phyloP scores from a whole-genome alignment of 805 yeast species.

The Starmerella asiatica region DNA sequence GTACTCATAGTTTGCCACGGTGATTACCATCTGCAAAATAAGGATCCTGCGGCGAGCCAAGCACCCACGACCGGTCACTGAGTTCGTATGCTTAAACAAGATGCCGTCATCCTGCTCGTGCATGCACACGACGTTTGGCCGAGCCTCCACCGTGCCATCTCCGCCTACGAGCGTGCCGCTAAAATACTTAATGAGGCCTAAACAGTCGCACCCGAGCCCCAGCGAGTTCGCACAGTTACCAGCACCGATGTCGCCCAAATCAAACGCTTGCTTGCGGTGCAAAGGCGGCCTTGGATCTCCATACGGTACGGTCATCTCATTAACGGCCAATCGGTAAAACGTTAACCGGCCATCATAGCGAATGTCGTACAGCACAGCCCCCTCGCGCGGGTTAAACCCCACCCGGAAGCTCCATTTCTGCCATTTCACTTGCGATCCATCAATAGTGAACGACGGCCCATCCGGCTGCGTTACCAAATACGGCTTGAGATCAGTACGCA shows the following conservation, averaged over 20 bases:
- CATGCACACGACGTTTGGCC: slow-evolving; percentile 63
- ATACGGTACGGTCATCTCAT: slow-evolving; percentile 80
- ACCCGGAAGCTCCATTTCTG: slow-evolving; percentile 75
- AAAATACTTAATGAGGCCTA: slow-evolving; percentile 63
- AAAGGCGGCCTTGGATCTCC: slow-evolving; percentile 72
- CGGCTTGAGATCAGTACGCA: slow-evolving; percentile 54
- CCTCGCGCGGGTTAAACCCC: slow-evolving; percentile 60
- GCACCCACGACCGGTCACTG: slow-evolving; percentile 59
- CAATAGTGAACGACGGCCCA: slow-evolving; percentile 54
- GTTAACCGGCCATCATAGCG: slow-evolving; percentile 64
- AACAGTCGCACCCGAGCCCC: slow-evolving; percentile 66
- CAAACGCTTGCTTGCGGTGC: slow-evolving; percentile 78
- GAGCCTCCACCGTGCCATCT: slow-evolving; percentile 46
- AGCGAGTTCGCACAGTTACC: slow-evolving; percentile 60
- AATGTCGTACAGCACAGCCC: slow-evolving; percentile 59
- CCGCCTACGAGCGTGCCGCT: slow-evolving; percentile 45
- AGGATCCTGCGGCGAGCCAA: slow-evolving; percentile 67
- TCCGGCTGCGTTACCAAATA: slow-evolving; percentile 71
- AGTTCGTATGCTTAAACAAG: slow-evolving; percentile 64
- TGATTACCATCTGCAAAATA: slow-evolving; percentile 65
- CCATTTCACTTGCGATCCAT: slow-evolving; percentile 56
- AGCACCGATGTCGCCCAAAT: slow-evolving; percentile 71
- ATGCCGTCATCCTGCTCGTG: slow-evolving; percentile 78
- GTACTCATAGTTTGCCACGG: slow-evolving; percentile 76
- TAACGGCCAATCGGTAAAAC: slow-evolving; percentile 56